Percentiles rank a stretch among this genome's conserved stretches.
Evolutionary conservation across 2,329 filamentous ascomycete species (phyloP).

Genomic region (Macrophomina tecta): DNA sequence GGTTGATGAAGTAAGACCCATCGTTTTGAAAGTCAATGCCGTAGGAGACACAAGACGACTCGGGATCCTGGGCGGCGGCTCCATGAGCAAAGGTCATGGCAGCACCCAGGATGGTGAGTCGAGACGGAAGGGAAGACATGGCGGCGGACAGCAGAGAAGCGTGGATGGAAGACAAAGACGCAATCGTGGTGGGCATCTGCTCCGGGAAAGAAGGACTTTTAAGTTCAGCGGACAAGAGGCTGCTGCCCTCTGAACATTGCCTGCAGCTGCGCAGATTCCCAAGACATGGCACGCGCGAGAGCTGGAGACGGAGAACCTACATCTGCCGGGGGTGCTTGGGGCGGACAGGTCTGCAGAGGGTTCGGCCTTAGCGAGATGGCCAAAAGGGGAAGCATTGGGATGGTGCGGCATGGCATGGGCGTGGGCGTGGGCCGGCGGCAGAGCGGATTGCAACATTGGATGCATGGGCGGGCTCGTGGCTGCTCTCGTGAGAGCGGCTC

Average conservation of each 20-base stretch:
- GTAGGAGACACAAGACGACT: slow-evolving; percentile 43
- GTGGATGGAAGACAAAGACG: slow-evolving; percentile 8
- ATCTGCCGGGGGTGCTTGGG: not conserved
- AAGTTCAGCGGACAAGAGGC: slow-evolving; percentile 1
- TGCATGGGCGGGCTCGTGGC: slow-evolving; percentile 12
- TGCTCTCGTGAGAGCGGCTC: slow-evolving; percentile 23
- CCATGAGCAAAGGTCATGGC: slow-evolving; percentile 35
- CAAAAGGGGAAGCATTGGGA: slow-evolving; percentile 14
- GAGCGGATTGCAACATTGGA: slow-evolving; percentile 5
- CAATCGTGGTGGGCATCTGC: not conserved
- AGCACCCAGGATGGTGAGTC: slow-evolving; percentile 35
- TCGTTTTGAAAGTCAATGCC: slow-evolving; percentile 53
- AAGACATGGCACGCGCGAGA: not conserved
- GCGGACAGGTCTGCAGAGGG: not conserved
- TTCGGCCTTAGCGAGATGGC: slow-evolving; percentile 1
- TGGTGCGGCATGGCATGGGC: not conserved
- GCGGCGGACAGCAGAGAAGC: not conserved
- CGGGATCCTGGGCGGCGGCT: slow-evolving; percentile 2
- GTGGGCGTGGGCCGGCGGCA: not conserved
- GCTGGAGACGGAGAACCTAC: not conserved
- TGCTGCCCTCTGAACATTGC: not conserved
- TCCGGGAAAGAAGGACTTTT: slow-evolving; percentile 2
- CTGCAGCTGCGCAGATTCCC: slow-evolving; percentile 1
- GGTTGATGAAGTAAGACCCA: slow-evolving; percentile 54
- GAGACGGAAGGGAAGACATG: slow-evolving; percentile 40